Evolutionary conservation across 495 filamentous ascomycete species (phyloP).

Genomic region (Bathelium albidoporum): DNA sequence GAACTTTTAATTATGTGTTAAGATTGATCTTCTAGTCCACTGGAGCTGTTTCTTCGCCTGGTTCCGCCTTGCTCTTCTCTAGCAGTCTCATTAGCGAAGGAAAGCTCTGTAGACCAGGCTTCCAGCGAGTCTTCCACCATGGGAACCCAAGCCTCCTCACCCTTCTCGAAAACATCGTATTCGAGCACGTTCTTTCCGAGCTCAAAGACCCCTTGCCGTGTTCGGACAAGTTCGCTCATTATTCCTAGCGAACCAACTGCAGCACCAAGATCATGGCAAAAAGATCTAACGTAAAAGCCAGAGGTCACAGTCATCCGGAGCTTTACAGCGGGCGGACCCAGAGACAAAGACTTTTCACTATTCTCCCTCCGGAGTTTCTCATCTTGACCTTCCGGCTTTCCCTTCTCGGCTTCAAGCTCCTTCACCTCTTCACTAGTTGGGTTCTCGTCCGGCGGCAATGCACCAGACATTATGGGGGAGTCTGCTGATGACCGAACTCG

Average conservation of each 20-base stretch:
- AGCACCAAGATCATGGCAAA: constrained; percentile 84
- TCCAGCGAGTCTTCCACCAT: constrained; percentile 56
- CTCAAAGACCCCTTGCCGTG: constrained; percentile 68
- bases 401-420: not conserved
- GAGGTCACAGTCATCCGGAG: constrained; percentile 88
- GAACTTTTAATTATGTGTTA: not conserved
- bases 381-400: not conserved
- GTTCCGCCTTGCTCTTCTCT: not conserved
- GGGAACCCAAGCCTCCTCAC: constrained; percentile 74
- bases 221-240: constrained; percentile 78
- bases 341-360: constrained; percentile 7
- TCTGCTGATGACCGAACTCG: not conserved
- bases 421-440: not conserved
- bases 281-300: constrained; percentile 91
- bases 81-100: not conserved
- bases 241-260: constrained; percentile 70
- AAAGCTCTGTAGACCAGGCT: constrained; percentile 33
- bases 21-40: not conserved
- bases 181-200: constrained; percentile 67
- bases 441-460: constrained; percentile 7
- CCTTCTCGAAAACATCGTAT: constrained; percentile 66
- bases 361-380: too few species aligned
- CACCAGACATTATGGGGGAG: constrained; percentile 18
- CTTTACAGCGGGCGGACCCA: constrained; percentile 55
- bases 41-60: constrained; percentile 3